Conservation (phyloP, 192 early-diverging fungal species). For the Entomortierella beljakovae region DNA sequence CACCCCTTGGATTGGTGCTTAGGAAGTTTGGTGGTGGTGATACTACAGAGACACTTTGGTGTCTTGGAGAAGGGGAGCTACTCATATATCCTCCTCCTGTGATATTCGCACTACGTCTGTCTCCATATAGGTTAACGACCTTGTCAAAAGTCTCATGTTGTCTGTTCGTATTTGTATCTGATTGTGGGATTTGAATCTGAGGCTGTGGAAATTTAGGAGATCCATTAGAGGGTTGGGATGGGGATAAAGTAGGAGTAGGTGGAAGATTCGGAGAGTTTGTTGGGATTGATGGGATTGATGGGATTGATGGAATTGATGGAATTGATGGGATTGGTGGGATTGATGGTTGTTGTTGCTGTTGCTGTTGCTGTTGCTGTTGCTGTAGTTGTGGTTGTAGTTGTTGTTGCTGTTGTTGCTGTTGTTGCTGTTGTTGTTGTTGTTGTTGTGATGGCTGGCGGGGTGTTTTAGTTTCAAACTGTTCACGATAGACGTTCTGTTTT, state of each 20-base stretch:
- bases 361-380: slow-evolving; percentile 1
- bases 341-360: slow-evolving; percentile 4
- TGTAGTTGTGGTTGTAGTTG: slow-evolving; percentile 9
- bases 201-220: too few species aligned
- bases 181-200: too few species aligned
- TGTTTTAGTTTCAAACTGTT: slow-evolving; percentile 31
- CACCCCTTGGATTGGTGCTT: slow-evolving; percentile 11
- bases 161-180: too few species aligned
- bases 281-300: not conserved
- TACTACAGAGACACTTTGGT: not conserved
- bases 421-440: not conserved
- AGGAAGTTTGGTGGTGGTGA: slow-evolving; percentile 9
- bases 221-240: too few species aligned
- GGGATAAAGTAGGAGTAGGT: too few species aligned
- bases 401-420: not conserved
- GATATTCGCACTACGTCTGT: too few species aligned
- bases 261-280: too few species aligned
- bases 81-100: not conserved
- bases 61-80: not conserved
- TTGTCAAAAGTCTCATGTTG: too few species aligned
- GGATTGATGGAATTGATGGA: not conserved
- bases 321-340: not conserved
- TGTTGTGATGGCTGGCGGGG: slow-evolving; percentile 4
- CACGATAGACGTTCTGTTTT: slow-evolving; percentile 62
- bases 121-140: too few species aligned